A percentile compares a stretch with the other conserved stretches of the same genome.
Evolutionary conservation across 2,329 filamentous ascomycete genomes (phyloP).

Genomic region (Neopestalotiopsis clavispora): DNA sequence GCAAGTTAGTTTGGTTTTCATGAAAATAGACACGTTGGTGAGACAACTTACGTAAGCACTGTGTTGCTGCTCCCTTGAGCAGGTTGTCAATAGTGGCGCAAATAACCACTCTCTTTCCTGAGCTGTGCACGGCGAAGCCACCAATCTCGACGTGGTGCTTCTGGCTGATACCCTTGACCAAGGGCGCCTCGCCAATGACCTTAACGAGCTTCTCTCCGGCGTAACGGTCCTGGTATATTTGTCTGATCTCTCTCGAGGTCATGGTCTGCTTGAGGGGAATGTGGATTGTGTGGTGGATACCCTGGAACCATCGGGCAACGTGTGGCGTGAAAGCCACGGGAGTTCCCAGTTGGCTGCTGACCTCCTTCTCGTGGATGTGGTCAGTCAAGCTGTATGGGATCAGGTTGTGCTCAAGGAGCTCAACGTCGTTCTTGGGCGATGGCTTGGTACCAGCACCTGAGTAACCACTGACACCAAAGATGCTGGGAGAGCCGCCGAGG

Average conservation of each 20-base stretch:
- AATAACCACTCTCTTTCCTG: conserved; percentile 90
- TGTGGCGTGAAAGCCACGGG: conserved; percentile 88
- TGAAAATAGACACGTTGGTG: neutral
- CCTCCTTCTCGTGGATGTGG: conserved; percentile 94
- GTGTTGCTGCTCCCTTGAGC: conserved; percentile 89
- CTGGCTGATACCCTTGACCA: conserved; percentile 82
- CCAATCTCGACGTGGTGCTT: conserved; percentile 94
- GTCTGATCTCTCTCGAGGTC: conserved; percentile 88
- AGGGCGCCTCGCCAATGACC: conserved; percentile 84
- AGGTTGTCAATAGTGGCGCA: conserved; percentile 94
- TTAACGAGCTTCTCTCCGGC: conserved; percentile 95
- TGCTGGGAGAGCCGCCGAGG: conserved; percentile 77
- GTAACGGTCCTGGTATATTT: conserved; percentile 95
- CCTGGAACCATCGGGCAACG: conserved; percentile 96
- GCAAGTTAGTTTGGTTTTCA: neutral
- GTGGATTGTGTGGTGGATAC: conserved; percentile 89
- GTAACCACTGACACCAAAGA: conserved; percentile 93
- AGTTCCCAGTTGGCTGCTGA: conserved; percentile 76
- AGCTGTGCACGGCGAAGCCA: conserved; percentile 89
- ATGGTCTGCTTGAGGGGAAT: conserved; percentile 86
- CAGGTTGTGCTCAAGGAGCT: conserved; percentile 82
- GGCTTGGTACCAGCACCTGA: conserved; percentile 95
- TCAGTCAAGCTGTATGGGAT: conserved; percentile 91
- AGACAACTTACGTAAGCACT: conserved; percentile 80
- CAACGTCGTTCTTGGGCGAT: conserved; percentile 89